Evolutionary conservation across 2,329 filamentous ascomycete species (phyloP), one percentile per base, ranked within the genome.

Genomic region (Alternaria panax): DNA sequence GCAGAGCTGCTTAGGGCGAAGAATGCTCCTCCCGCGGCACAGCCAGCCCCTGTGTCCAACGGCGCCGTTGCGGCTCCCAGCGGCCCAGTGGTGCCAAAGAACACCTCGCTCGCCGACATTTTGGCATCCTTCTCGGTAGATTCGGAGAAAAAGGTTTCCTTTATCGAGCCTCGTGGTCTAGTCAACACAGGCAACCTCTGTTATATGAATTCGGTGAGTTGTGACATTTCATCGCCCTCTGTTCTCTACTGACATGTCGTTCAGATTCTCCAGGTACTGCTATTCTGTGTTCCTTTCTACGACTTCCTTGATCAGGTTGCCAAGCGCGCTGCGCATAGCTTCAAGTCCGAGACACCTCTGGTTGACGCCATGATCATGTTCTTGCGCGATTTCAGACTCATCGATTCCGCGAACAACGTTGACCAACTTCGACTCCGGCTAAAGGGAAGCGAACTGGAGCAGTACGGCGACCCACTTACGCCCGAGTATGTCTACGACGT

Each of bases 171-270:
- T 51, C 88, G 94, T 67, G 95, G 95, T 48, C 86, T 99, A 73
- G 91, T 97, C 68, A 99, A 99, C 80, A 96, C 94, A 40, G 95
- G 95, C 50, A 98, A 99, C 76, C 96, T 98, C 92, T 99, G 95
- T 80, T 99, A 99, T 81, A 98, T 99, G 95, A 99, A 98, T 83
- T 97, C 95, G 64, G 94, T 97, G 85, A 81, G 92, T 82, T 7
- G 18, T 30, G 0, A 7, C 8, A 8, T 12, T 9, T 34, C 22
- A 20, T 32, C 34, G 38, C 12, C 12, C 14, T 14, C 18, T 43
- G 16, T 22, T 14, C 11, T 18, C 25, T 27, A 20, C 54, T 85
- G 73, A 85, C 68, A 28, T 7, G 41, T 6, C 7, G 5, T 25
- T 20, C 66, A 97, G 93, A 90, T 98, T 78, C 86, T 99, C 66